These are phyloP conservation scores for Halocafeteria seosinensis DNA, from an alignment of 108 stramenopile species.

Conservation along the genomic window DNA sequence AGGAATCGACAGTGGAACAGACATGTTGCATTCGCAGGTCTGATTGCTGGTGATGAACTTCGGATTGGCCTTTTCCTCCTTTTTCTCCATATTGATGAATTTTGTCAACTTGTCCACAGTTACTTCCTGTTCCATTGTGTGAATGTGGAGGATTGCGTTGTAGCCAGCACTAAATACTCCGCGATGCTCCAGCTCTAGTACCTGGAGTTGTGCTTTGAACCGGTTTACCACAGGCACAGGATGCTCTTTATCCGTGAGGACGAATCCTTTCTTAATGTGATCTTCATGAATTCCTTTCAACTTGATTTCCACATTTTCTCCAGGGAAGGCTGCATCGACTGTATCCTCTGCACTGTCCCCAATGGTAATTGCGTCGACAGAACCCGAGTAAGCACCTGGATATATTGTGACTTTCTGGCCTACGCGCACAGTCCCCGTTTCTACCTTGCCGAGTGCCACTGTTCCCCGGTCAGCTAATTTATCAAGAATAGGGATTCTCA, in stretches of 20 bases:
- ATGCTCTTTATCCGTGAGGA: constrained; percentile 56
- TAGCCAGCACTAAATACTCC: constrained; percentile 85
- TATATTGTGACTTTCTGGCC: constrained; percentile 75
- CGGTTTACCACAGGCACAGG: constrained; percentile 39
- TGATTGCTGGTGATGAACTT: not conserved
- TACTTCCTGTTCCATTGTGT: constrained; percentile 79
- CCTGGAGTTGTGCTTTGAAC: constrained; percentile 44
- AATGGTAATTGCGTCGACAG: constrained; percentile 79
- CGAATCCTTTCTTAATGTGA: constrained; percentile 85
- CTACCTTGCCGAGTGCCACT: constrained; percentile 95
- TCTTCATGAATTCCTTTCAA: constrained; percentile 58
- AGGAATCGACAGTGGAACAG: constrained; percentile 51
- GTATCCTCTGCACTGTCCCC: constrained; percentile 55
- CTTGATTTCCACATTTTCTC: constrained; percentile 91
- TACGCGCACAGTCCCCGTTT: constrained; percentile 63
- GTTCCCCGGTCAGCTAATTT: constrained; percentile 88
- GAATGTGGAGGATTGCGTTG: constrained; percentile 82
- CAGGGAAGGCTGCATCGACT: constrained; percentile 64
- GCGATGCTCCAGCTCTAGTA: constrained; percentile 87
- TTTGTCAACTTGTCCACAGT: constrained; percentile 63
- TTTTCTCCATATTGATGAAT: constrained; percentile 42
- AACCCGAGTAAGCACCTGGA: constrained; percentile 67
- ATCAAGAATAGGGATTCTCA: constrained; percentile 85
- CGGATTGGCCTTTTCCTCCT: constrained; percentile 5
- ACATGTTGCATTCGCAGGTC: constrained; percentile 2